Evolutionary conservation across 2,329 filamentous ascomycete genomes (phyloP), one percentile per base, ranked within the genome.

Genomic region (Colletotrichum spaethianum): DNA sequence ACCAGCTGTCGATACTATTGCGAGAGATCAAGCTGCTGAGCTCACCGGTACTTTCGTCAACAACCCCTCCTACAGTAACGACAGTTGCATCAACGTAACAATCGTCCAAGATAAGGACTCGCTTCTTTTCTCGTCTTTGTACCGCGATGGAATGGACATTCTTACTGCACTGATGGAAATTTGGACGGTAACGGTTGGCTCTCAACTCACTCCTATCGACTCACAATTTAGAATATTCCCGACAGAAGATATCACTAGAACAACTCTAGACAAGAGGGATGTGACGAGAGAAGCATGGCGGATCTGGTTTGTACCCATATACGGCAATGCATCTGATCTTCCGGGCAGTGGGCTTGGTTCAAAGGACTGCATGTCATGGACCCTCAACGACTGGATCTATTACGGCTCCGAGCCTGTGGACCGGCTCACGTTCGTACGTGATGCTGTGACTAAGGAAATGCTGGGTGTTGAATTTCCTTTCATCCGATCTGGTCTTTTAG

Each of bases 331-430:
- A 18, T 80, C 79, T 0, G 79, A 81, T 36, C 74, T 83, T 2
- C 80, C 81, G 0, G 77, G 77, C 0, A 66, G 67, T 7, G 67
- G 62, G 0, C 44, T 80, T 16, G 69, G 75, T 14, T 66, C 68
- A 1, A 69, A 76, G n/a, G 76, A 76, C 23, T 82, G 80, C 48
- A 33, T 76, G 1, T 74, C 76, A 4, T 83, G 80, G 81, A 79
- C 77, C 42, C 67, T 80, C 5, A 77, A 76, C 18, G 42, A 82
- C 42, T 83, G 79, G 80, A 71, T 83, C 28, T 77, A 80, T 36
- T 83, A 83, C 66, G 80, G 79, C 0, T 74, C 79, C 12, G 76
- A 82, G 67, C 76, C 80, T 1, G 44, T 83, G 14, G 80, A 83
- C 55, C 73, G 78, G 9, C 70, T 82, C 9, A 52, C 82, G 2